Evolutionary conservation across 805 yeast species (phyloP), one percentile per base, ranked within the genome.

Genomic region (Barnettozyma sucrosica): DNA sequence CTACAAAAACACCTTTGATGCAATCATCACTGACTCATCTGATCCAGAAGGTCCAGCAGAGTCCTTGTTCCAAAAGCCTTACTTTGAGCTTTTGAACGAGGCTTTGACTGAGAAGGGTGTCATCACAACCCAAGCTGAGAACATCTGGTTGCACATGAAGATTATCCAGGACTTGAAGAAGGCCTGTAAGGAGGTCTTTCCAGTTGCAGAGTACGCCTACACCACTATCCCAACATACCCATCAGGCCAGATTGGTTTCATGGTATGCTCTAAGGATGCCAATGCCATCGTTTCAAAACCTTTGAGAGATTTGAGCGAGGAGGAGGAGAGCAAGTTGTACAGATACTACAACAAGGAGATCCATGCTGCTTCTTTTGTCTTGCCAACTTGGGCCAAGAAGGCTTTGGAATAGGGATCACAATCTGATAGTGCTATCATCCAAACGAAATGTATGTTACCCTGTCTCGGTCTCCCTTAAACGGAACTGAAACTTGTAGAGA

Each of bases 1-100:
- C 61, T 79, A 85, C 74, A 81, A 82, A 67, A 85, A 87, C 72
- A 79, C 87, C 48, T 92, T 87, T 60, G 99, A 92, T 65, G 97
- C 90, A 42, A 92, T 92, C 68, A 85, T 92, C 67, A 92, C 98
- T 44, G 99, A 92, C 67, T 89, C 97, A 26, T 88, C 97, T 30
- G 98, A 92, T 69, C 98, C 98, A 43, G 98, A 92, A 68, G 99
- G 98, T 48, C 98, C 99, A 30, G 98, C 98, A 44, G 97, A 84
- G 68, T 76, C 88, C 33, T 77, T 92, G 45, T 93, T 93, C 80
- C 95, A 90, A 72, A 84, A 86, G 66, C 88, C 89, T 25, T 92
- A 92, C 76, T 92, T 90, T 67, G 77, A 84, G 68, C 79, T 92
- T 53, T 75, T 92, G 66, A 72, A 76, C 66, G 84, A 81, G 53